Conservation (phyloP, 2,329 filamentous ascomycete species). For the Hypoxylon sp. region DNA sequence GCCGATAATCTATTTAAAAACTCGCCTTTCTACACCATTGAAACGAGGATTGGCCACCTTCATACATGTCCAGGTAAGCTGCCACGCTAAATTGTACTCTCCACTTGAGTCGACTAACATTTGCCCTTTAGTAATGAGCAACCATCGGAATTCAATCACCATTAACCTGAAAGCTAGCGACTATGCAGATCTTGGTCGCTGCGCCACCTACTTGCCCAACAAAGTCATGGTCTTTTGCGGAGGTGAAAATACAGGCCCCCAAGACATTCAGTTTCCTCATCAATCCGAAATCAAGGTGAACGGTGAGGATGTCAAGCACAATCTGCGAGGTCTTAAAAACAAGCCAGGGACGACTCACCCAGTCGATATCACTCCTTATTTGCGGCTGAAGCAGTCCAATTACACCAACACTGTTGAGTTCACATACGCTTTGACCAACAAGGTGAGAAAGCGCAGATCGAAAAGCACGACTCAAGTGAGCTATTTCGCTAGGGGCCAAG, state of each 20-base stretch:
- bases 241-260: constrained; percentile 71
- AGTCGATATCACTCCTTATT: constrained; percentile 85
- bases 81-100: neutral
- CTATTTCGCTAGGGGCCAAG: constrained; percentile 43
- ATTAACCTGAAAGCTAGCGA: constrained; percentile 66
- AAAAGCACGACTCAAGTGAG: constrained; percentile 50
- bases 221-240: constrained; percentile 89
- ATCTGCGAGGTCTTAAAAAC: constrained; percentile 94
- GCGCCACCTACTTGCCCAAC: constrained; percentile 73
- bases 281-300: constrained; percentile 96
- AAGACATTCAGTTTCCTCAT: constrained; percentile 90
- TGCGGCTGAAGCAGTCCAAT: constrained; percentile 76
- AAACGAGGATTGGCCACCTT: constrained; percentile 74
- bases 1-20: constrained; percentile 67
- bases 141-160: constrained; percentile 65
- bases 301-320: constrained; percentile 88
- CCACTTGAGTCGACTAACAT: constrained; percentile 23
- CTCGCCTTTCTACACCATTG: constrained; percentile 87
- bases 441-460: constrained; percentile 69
- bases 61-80: constrained; percentile 79
- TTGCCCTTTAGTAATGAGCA: constrained; percentile 65
- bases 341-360: constrained; percentile 95
- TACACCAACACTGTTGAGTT: constrained; percentile 86
- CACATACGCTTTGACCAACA: constrained; percentile 91
- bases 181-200: constrained; percentile 66